These are phyloP conservation scores for Verticillium isaacii DNA, from an alignment of 2,329 filamentous ascomycete genomes.

Conservation along the genomic window DNA sequence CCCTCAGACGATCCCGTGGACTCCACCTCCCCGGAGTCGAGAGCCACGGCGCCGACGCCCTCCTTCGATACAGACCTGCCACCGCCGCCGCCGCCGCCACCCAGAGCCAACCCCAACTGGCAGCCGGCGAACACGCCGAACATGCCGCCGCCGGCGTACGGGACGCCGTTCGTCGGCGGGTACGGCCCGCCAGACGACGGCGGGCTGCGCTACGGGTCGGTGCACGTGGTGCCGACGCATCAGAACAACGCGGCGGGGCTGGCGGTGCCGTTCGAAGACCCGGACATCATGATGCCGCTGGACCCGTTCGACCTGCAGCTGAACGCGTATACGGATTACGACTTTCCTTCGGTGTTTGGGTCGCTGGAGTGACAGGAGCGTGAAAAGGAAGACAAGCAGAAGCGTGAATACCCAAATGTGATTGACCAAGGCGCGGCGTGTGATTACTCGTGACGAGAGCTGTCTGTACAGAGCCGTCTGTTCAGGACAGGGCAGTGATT, in stretches of 20 bases:
- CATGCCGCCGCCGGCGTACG: neutral
- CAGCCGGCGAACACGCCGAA: neutral
- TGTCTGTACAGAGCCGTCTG: no score
- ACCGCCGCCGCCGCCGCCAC: neutral
- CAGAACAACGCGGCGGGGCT: neutral
- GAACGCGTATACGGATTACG: neutral
- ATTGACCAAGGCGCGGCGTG: neutral
- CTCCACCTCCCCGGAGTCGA: neutral
- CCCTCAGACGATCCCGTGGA: neutral
- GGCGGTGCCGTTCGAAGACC: neutral
- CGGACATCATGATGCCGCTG: neutral
- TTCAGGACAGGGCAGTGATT: no score
- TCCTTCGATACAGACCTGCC: neutral
- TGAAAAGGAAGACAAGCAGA: neutral
- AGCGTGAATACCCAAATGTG: neutral
- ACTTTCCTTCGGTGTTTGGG: neutral
- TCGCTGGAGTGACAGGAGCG: neutral
- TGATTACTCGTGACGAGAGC: no score
- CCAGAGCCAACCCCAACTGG: neutral
- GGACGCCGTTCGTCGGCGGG: neutral
- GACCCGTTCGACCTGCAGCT: neutral
- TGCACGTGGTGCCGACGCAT: neutral
- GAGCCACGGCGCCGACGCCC: neutral
- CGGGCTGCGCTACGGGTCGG: neutral
- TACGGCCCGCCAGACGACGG: neutral